Evolutionary conservation across 352 stramenopile species (phyloP).

Genomic region (Pelagophyceae sp.): DNA sequence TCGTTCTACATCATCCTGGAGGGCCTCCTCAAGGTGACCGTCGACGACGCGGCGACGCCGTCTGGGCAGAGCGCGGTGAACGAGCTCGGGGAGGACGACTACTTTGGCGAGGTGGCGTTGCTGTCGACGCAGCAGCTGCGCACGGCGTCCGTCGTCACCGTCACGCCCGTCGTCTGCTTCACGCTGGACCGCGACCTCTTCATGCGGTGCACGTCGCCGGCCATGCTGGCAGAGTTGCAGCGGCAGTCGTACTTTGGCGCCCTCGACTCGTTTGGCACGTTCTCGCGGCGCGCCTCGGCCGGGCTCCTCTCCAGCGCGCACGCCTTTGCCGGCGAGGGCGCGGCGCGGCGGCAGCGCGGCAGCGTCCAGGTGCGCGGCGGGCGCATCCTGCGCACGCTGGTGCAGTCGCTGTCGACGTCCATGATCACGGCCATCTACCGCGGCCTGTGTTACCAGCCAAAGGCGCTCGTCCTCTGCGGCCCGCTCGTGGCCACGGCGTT

Average conservation of each 20-base stretch:
- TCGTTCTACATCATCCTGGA: conserved; percentile 11
- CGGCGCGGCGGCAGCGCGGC: no score
- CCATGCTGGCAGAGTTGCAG: not conserved
- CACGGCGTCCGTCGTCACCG: not conserved
- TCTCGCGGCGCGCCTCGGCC: not conserved
- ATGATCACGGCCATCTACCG: not conserved
- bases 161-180: not conserved
- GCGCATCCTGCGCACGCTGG: not conserved
- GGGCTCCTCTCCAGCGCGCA: not conserved
- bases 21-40: not conserved
- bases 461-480: not conserved
- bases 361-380: not conserved
- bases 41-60: not conserved
- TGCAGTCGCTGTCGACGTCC: not conserved
- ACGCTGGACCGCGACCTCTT: not conserved
- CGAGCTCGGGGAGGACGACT: not conserved
- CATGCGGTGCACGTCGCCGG: not conserved
- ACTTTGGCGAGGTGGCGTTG: conserved; percentile 6
- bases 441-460: no score
- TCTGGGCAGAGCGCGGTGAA: not conserved
- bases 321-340: no score
- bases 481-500: not conserved
- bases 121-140: not conserved
- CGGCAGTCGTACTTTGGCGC: not conserved
- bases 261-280: not conserved